phyloP scores from a whole-genome alignment of 2,329 filamentous ascomycete species.

The Fusarium xyrophilum region DNA sequence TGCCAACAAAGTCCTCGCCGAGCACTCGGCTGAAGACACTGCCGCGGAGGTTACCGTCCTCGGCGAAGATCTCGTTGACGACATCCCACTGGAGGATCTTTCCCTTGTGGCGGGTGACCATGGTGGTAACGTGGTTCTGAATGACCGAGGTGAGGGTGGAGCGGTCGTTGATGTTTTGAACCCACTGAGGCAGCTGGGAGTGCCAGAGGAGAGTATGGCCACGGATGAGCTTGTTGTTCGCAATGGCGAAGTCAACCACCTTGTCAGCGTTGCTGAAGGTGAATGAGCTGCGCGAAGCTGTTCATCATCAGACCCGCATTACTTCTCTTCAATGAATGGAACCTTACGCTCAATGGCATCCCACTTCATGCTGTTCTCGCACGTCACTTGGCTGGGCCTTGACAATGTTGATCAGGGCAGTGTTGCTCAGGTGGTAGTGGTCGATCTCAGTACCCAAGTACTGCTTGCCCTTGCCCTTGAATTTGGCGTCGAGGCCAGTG shows the following conservation, averaged over 20 bases:
- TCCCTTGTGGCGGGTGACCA: conserved; percentile 67
- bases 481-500: conserved; percentile 8
- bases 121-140: conserved; percentile 64
- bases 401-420: conserved; percentile 55
- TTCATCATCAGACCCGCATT: too few relatives aligned
- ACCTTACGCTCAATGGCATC: conserved; percentile 49
- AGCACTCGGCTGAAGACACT: conserved; percentile 72
- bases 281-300: conserved; percentile 59
- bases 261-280: conserved; percentile 65
- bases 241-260: conserved; percentile 63
- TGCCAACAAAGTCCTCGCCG: conserved; percentile 72
- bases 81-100: conserved; percentile 65
- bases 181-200: conserved; percentile 65
- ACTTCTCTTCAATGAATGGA: too few relatives aligned
- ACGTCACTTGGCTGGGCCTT: conserved; percentile 67
- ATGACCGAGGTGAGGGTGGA: conserved; percentile 61
- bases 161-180: conserved; percentile 61
- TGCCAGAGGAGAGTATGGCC: conserved; percentile 74
- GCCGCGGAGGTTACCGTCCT: conserved; percentile 64
- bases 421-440: conserved; percentile 55
- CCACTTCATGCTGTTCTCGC: conserved; percentile 77
- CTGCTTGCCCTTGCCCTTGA: conserved; percentile 67
- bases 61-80: conserved; percentile 70
- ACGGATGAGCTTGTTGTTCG: conserved; percentile 65
- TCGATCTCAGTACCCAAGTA: conserved; percentile 69